Base-by-base conservation (phyloP, 176 grass and related monocot species). In the Chrysopogon serrulatus region DNA sequence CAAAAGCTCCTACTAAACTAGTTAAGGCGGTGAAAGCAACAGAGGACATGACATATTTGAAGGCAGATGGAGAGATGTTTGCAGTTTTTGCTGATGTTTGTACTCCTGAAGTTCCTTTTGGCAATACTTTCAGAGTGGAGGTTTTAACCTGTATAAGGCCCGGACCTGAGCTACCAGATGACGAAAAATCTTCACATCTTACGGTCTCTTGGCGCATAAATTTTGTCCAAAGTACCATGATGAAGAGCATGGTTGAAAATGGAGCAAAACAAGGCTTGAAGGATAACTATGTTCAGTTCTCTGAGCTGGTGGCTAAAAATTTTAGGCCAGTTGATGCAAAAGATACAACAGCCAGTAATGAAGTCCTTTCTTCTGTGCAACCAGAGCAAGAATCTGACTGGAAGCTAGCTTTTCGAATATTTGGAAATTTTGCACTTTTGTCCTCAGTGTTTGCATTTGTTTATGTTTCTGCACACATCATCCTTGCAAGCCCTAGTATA, bases 191-290 rank as follows among this genome's bases (percentile, higher is more conserved):
- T 19, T 83, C 93, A 40, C 85, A 32, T 36, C 87, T 98, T 81
- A 85, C 90, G 30, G 69, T 98, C 60, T 98, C 96, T 60, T 98
- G 96, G 96, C 82, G 80, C 65, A 5, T 81, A 36, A 98, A 98
- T 84, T 98, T 95, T 77, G 34, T 95, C 43, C 93, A 94, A 86
- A 95, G 96, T 79, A 98, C 96, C 39, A 98, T 98, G 93, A 98
- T 98, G 96, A 98, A 93, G 87, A 43, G 83, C 78, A 90, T 98
- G 87, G 85, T 98, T 41, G 96, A 98, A 92, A 95, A 89, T 79
- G 96, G 96, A 21, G 84, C 93, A 64, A 93, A 40, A 76, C 96
- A 98, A 86, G 93, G 96, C 39, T 82, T 98, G 51, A 95, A 94
- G 75, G 96, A 98, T 10, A 92, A 85, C 70, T 98, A 80, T 17